Base-by-base conservation (phyloP, 805 yeast species). In the Metschnikowia aberdeeniae region DNA sequence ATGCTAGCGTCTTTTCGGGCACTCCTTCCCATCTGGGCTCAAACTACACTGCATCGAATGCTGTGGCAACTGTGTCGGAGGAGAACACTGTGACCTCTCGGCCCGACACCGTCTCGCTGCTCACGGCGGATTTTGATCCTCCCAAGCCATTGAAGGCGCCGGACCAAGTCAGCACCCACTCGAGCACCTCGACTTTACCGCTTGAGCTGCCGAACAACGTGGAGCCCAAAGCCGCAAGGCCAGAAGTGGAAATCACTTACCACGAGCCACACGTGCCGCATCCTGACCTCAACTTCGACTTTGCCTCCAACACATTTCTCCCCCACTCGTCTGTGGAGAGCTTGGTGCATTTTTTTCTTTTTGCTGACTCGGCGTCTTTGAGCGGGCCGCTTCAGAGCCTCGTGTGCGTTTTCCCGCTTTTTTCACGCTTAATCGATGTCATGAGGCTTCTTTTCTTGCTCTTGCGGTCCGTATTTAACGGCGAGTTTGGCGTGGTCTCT, bases 271-370 rank as follows among this genome's bases (percentile, higher is more conserved):
- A 41, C 4, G 36, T 59, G 5, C 69, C 72, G 3, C 75, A 71
- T 48, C 76, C 76, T 1, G 62, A 60, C 14, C 59, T 71, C 28
- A 46, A 52, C 20, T 60, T 78, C 46, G 87, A 83, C 56, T 59
- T 62, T 13, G 59, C 77, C 17, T 75, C 54, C 10, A 47, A 53
- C 17, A 10, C 40, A n/a, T 46, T 49, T 33, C 51, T 72, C 6
- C 72, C 77, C 19, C 87, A 87, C n/a, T 50, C 59, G 14, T 60
- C 87, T 0, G 57, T 78, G 9, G 97, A 89, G 61, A 77, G 89
- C 37, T 71, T 89, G 31, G 79, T 90, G 45, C 97, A 90, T 64
- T 77, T 86, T 3, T 68, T 87, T 22, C 60, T 89, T 12, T 70
- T 68, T 44, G 54, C 56, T 27, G 49, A 51, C 19, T 34, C 47